phyloP scores from a whole-genome alignment of 2,329 filamentous ascomycete genomes.

The Amauroascus niger region DNA sequence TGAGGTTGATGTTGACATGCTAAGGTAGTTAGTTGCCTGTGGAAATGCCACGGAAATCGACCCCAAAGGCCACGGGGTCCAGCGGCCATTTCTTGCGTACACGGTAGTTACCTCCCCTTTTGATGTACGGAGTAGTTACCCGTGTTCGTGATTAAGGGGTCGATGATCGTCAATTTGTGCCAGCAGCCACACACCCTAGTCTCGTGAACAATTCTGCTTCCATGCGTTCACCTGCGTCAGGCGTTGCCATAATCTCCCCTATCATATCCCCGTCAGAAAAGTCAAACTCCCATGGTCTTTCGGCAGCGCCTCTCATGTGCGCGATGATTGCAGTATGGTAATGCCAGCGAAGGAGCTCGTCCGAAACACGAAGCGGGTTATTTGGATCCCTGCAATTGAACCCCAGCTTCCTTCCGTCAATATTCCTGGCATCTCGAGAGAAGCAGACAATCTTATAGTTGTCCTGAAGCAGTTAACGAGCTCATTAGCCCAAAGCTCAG shows the following conservation, averaged over 20 bases:
- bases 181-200: too few relatives aligned
- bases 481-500: too few relatives aligned
- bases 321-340: constrained; percentile 18
- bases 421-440: neutral
- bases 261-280: constrained; percentile 20
- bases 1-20: too few relatives aligned
- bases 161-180: too few relatives aligned
- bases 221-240: constrained; percentile 31
- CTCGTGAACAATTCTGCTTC: constrained; percentile 23
- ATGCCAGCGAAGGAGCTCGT: constrained; percentile 22
- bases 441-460: constrained; percentile 24
- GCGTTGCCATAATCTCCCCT: constrained; percentile 43
- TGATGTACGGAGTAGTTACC: too few relatives aligned
- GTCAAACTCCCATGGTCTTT: constrained; percentile 12
- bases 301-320: constrained; percentile 16
- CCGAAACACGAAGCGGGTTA: constrained; percentile 3
- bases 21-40: too few relatives aligned
- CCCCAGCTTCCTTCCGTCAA: neutral
- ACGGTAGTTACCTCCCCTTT: too few relatives aligned
- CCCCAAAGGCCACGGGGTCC: too few relatives aligned
- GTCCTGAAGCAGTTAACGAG: constrained; percentile 9
- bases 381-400: neutral
- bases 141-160: too few relatives aligned
- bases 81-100: too few relatives aligned
- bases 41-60: too few relatives aligned